Base-by-base conservation (phyloP, 2,329 filamentous ascomycete species). In the Coniella vitis region DNA sequence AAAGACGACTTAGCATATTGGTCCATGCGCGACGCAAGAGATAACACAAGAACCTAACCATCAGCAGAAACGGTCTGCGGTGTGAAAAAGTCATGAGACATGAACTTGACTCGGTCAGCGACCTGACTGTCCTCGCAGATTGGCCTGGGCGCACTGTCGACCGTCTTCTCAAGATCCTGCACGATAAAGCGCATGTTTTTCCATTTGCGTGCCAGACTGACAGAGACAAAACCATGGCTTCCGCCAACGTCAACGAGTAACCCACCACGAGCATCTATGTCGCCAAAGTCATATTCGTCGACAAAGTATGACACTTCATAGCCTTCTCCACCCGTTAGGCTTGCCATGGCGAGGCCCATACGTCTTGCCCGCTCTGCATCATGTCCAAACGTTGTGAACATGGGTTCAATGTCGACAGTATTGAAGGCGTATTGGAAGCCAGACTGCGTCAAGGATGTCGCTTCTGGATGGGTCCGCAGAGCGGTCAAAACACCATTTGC, bases 171-270 rank as follows among this genome's bases (percentile, higher is more conserved):
- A 22, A 78, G 62, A 54, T 80, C 77, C 57, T 80, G 75, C 20
- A 79, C 78, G 13, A 81, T 62, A 57, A 81, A 80, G 39, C 65
- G 69, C 55, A 79, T 69, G 35, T 72, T 67, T 40, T 67, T 67
- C 62, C 73, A 79, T 48, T 61, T 63, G 52, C 66, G 65, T 2
- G 76, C 79, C 38, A 83, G 63, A 3, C 72, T 75, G n/a, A 76
- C 67, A 40, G 68, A 73, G n/a, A 75, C 72, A 40, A 79, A 76
- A 0, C 80, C 80, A 45, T 76, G 74, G 16, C 73, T 76, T 2
- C 80, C 79, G 9, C 80, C 79, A 13, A 81, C 57, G 47, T 84
- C 79, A 4, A 83, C 76, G 35, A 83, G 63, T 0, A 69, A 76
- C 3, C 72, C 78, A 4, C 62, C 61, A 1, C 51, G 57, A 1